A percentile compares a stretch with the other conserved stretches of the same genome.
These are phyloP conservation scores for Penicillium sp. DNA, from an alignment of 2,329 filamentous ascomycete genomes.

Conservation along the genomic window DNA sequence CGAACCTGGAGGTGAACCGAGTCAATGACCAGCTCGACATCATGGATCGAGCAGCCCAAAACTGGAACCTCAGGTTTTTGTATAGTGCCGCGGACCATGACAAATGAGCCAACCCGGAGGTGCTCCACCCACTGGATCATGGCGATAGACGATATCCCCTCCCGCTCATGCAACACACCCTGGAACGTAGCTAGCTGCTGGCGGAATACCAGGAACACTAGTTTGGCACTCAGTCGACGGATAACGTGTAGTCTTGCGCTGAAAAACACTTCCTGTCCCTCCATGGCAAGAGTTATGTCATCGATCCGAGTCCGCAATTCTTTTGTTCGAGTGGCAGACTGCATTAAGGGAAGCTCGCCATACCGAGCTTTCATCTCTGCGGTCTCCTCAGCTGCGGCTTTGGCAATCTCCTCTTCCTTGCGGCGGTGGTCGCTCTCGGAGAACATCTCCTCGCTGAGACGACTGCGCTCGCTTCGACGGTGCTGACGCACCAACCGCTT, in stretches of 20 bases:
- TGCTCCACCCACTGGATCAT: slow-evolving; percentile 89
- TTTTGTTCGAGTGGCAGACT: slow-evolving; percentile 52
- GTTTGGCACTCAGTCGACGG: slow-evolving; percentile 73
- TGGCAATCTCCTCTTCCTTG: slow-evolving; percentile 42
- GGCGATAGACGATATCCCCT: slow-evolving; percentile 62
- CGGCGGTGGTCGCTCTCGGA: slow-evolving; percentile 40
- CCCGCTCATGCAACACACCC: slow-evolving; percentile 66
- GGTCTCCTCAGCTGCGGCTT: slow-evolving; percentile 54
- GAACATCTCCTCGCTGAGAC: slow-evolving; percentile 44
- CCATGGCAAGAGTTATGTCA: slow-evolving; percentile 50
- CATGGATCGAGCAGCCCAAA: slow-evolving; percentile 70
- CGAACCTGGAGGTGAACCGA: slow-evolving; percentile 61
- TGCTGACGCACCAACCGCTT: slow-evolving; percentile 42
- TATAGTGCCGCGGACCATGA: slow-evolving; percentile 71
- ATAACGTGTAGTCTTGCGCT: slow-evolving; percentile 74
- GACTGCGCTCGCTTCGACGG: slow-evolving; percentile 37
- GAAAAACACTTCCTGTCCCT: slow-evolving; percentile 63
- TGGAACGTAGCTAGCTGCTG: slow-evolving; percentile 82
- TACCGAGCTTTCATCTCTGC: slow-evolving; percentile 59
- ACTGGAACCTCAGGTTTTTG: slow-evolving; percentile 72
- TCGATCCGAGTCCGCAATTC: slow-evolving; percentile 50
- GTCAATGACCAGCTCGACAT: slow-evolving; percentile 71
- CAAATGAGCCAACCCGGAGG: slow-evolving; percentile 72
- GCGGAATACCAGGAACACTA: slow-evolving; percentile 82
- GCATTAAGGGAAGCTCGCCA: slow-evolving; percentile 57